phyloP scores from a whole-genome alignment of 306 rosid genomes.

The Pueraria montana region DNA sequence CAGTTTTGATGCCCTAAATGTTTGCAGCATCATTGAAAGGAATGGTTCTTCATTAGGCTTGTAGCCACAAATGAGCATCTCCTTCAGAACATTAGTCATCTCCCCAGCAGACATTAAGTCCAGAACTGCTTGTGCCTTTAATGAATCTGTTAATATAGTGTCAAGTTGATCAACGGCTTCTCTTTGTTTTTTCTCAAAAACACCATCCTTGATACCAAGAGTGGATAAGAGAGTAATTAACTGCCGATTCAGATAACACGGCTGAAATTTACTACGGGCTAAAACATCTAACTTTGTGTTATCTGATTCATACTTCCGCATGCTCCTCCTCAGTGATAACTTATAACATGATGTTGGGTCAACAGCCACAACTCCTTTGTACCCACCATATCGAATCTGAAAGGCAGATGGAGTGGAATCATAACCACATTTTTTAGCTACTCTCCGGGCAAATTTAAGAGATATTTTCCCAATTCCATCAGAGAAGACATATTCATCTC shows the following conservation, averaged over 20 bases:
- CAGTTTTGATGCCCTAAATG: slow-evolving; percentile 80
- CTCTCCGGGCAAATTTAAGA: slow-evolving; percentile 67
- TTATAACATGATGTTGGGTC: slow-evolving; percentile 75
- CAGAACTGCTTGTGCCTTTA: slow-evolving; percentile 76
- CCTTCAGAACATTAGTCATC: slow-evolving; percentile 77
- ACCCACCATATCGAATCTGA: slow-evolving; percentile 92
- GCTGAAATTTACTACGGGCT: slow-evolving; percentile 72
- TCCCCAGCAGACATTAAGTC: slow-evolving; percentile 86
- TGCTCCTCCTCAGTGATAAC: slow-evolving; percentile 81
- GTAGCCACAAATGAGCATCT: slow-evolving; percentile 80
- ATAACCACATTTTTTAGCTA: slow-evolving; percentile 73
- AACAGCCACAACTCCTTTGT: slow-evolving; percentile 91
- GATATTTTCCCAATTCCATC: slow-evolving; percentile 96
- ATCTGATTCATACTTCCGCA: slow-evolving; percentile 74
- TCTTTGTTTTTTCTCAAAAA: slow-evolving; percentile 71
- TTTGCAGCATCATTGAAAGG: slow-evolving; percentile 86
- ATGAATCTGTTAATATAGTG: slow-evolving; percentile 68
- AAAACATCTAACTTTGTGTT: slow-evolving; percentile 78
- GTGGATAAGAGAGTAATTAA: slow-evolving; percentile 83
- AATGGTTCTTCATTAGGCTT: slow-evolving; percentile 84
- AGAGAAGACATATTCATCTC: slow-evolving; percentile 66
- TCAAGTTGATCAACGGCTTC: slow-evolving; percentile 70
- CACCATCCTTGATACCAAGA: slow-evolving; percentile 69
- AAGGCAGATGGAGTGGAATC: slow-evolving; percentile 75
- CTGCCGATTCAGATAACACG: slow-evolving; percentile 85